Evolutionary conservation across 202 grass and related monocot genomes (phyloP), one percentile per base, ranked within the genome.

Genomic region (Carex sylvatica): DNA sequence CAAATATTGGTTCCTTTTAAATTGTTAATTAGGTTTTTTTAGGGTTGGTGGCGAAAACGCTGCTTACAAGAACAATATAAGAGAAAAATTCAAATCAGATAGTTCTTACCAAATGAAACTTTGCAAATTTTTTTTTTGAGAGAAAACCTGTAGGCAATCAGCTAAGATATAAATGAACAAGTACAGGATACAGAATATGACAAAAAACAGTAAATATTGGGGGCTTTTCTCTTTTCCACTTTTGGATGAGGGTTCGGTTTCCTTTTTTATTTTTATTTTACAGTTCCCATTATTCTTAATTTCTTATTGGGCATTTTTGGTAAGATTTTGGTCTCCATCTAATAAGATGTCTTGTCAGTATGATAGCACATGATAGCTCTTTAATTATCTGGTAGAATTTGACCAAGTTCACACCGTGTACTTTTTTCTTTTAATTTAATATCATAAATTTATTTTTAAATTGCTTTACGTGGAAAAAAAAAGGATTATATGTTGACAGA

Each of bases 261-360:
- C 24, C 4, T 1, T 72, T 62, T 16, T 60, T 80, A 46, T 80
- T 74, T 63, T 80, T 63, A 63, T 28, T 74, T 63, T 31, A n/a
- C 35, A 44, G 28, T 62, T 20, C 9, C 3, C 5, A 42, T 70
- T 46, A 70, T 23, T 47, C 40, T 23, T 71, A 24, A 35, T 35
- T 35, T 35, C 4, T 42, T 28, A 28, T 28, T 72, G 69, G 40
- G 42, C 36, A 40, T 11, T 23, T 24, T 51, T 51, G 49, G 20
- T 49, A 51, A 47, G 51, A 24, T 49, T 70, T 51, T 14, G 42
- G 40, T 72, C 1, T 72, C 42, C 23, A 72, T 72, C 42, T 13
- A 49, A 70, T 46, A 42, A 46, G 19, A 24, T 15, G 20, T 47
- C 19, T 46, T 49, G 40, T 49, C 42, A 26, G 69, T 44, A 46